These are phyloP conservation scores for Zostera marina DNA, from an alignment of 116 monocot species.

Conservation along the genomic window DNA sequence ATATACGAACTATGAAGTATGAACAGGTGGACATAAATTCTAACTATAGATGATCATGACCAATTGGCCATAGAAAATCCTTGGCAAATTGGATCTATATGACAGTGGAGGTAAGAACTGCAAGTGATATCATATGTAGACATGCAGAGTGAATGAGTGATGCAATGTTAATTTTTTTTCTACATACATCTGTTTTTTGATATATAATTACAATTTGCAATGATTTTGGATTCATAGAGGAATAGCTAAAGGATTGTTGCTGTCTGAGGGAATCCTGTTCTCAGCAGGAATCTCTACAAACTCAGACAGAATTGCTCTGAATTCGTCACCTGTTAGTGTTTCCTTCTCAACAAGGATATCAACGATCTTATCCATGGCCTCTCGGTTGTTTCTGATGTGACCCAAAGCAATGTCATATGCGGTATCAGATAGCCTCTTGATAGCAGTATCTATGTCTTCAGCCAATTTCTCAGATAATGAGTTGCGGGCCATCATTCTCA, in stretches of 20 bases:
- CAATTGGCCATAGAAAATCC: too few species aligned
- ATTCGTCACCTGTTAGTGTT: slow-evolving; percentile 75
- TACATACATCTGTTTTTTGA: not conserved
- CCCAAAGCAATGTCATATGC: slow-evolving; percentile 67
- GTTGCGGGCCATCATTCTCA: slow-evolving; percentile 99
- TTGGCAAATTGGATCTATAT: too few species aligned
- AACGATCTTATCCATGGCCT: slow-evolving; percentile 90
- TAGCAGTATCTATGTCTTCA: slow-evolving; percentile 75
- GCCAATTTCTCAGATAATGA: slow-evolving; percentile 95
- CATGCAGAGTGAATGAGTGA: too few species aligned
- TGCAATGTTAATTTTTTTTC: not conserved
- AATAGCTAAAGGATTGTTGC: slow-evolving; percentile 14
- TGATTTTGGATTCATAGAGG: slow-evolving; percentile 11
- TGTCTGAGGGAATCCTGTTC: slow-evolving; percentile 56
- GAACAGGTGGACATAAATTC: too few species aligned
- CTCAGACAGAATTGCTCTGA: slow-evolving; percentile 79
- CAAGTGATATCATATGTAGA: not conserved
- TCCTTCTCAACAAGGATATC: slow-evolving; percentile 94
- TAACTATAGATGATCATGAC: too few species aligned
- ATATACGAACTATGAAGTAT: too few species aligned
- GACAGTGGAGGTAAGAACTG: too few species aligned
- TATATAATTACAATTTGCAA: too few species aligned
- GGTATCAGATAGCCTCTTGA: slow-evolving; percentile 65
- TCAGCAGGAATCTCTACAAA: slow-evolving; percentile 75
- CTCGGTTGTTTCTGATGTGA: slow-evolving; percentile 87